phyloP scores from a whole-genome alignment of 2,329 filamentous ascomycete genomes.

The Dendryphion nanum region DNA sequence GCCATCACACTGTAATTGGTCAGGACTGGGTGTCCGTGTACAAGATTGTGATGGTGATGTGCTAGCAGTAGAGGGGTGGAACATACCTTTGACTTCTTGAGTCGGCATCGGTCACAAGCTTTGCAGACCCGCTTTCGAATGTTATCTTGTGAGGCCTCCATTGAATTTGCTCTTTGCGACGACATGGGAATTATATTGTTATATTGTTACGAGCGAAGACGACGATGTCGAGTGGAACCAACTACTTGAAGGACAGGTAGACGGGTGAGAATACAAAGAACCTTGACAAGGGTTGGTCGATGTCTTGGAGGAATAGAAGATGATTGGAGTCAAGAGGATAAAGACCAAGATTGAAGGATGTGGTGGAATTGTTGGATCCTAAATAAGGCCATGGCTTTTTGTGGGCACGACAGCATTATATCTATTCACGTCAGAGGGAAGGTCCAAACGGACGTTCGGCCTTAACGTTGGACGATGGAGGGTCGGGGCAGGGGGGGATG shows the following conservation, averaged over 20 bases:
- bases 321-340: neutral
- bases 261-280: neutral
- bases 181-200: no score
- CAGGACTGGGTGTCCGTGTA: slow-evolving; percentile 6
- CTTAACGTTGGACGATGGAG: slow-evolving; percentile 21
- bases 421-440: slow-evolving; percentile 39
- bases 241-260: neutral
- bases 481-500: slow-evolving; percentile 6
- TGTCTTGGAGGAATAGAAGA: neutral
- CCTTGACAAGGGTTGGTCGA: neutral
- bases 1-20: slow-evolving; percentile 55
- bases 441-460: slow-evolving; percentile 37
- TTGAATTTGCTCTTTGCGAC: slow-evolving; percentile 36
- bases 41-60: no score
- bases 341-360: slow-evolving; percentile 2
- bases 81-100: slow-evolving; percentile 65
- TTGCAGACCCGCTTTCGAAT: slow-evolving; percentile 64
- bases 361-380: slow-evolving; percentile 22
- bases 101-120: slow-evolving; percentile 63
- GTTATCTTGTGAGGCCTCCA: slow-evolving; percentile 45
- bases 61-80: no score
- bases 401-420: slow-evolving; percentile 39
- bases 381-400: slow-evolving; percentile 26
- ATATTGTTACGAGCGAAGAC: neutral
- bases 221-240: neutral